phyloP scores from a whole-genome alignment of 257 asterid genomes.

The Jacaranda mimosifolia region DNA sequence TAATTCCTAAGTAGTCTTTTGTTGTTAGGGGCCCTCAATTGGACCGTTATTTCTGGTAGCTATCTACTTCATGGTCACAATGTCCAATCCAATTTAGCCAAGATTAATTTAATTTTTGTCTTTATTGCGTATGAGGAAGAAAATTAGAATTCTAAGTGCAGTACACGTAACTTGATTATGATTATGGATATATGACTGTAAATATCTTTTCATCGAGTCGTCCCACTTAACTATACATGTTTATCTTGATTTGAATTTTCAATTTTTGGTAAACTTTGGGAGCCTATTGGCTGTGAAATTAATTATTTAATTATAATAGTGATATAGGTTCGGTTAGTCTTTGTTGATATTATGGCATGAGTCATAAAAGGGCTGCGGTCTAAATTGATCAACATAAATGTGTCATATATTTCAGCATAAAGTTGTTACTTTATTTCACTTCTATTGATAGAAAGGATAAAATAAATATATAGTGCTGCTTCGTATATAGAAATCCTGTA shows the following conservation, averaged over 20 bases:
- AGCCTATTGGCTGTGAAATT: background rate
- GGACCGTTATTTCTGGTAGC: constrained; percentile 44
- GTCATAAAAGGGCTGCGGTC: no score
- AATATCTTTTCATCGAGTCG: background rate
- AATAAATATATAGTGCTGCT: no score
- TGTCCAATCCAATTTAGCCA: background rate
- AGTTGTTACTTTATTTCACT: no score
- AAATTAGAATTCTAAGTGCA: background rate
- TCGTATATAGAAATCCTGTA: no score
- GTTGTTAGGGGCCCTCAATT: constrained; percentile 5
- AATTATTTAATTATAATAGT: no score
- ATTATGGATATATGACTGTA: background rate
- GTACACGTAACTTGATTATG: constrained; percentile 18
- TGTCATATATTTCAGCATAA: no score
- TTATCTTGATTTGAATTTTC: background rate
- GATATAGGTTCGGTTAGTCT: no score
- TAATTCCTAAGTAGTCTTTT: background rate
- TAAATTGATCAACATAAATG: no score
- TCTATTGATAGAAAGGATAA: no score
- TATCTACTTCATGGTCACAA: constrained; percentile 11
- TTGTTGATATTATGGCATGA: no score
- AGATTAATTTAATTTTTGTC: background rate
- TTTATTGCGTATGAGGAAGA: constrained; percentile 1
- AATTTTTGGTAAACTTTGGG: background rate
- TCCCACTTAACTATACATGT: background rate